phyloP scores from a whole-genome alignment of 768 basidiomycete species.

The Naganishia kalamii region DNA sequence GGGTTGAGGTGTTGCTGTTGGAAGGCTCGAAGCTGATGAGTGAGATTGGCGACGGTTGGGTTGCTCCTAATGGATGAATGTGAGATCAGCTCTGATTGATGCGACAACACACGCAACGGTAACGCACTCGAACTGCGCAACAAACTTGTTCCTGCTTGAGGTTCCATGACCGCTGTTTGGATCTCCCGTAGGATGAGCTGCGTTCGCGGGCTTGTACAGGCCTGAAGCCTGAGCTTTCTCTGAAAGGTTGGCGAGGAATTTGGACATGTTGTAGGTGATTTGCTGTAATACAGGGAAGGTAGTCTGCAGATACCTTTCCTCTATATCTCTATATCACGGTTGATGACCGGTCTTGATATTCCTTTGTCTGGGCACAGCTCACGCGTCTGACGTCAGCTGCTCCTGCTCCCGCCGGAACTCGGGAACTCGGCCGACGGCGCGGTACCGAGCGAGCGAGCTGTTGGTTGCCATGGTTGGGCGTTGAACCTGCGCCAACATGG shows the following conservation, averaged over 20 bases:
- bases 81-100: background rate
- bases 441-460: too few relatives aligned
- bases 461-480: too few relatives aligned
- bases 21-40: constrained; percentile 17
- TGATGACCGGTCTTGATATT: background rate
- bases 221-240: constrained; percentile 23
- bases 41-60: constrained; percentile 19
- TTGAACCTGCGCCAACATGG: too few relatives aligned
- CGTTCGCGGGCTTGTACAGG: constrained; percentile 7
- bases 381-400: background rate
- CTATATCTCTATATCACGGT: background rate
- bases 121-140: constrained; percentile 14
- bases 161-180: background rate
- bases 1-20: constrained; percentile 22
- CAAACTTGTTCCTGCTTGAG: constrained; percentile 10
- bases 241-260: constrained; percentile 11
- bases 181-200: constrained; percentile 7
- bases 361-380: background rate
- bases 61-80: background rate
- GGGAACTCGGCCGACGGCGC: background rate
- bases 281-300: too few relatives aligned
- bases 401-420: background rate
- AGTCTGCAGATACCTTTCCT: too few relatives aligned
- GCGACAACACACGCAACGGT: too few relatives aligned
- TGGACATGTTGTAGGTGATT: constrained; percentile 4